Evolutionary conservation across 75 land plant species (phyloP), one percentile per base, ranked within the genome.

Genomic region (Sequoiadendron giganteum): DNA sequence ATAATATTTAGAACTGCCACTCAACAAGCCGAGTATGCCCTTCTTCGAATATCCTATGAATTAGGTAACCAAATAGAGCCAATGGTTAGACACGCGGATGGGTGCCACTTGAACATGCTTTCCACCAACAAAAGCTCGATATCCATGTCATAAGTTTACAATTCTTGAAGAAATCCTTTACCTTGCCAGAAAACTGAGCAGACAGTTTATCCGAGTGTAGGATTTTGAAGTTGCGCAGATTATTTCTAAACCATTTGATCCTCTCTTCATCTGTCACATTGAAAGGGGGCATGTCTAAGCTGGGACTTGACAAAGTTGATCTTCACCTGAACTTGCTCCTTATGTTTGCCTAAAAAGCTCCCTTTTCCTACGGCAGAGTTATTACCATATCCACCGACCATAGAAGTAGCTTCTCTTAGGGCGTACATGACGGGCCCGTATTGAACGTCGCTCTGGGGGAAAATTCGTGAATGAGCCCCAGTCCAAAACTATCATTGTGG

Each of bases 141-240:
- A 96, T 89, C 96, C 95, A 95, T 7, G 94, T 93, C 91, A 94
- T 92, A 93, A 95, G 4, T 80, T 42, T 42, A n/a, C n/a, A n/a
- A n/a, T n/a, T n/a, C n/a, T 42, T 42, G 75, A 95, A 88, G 86
- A 95, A 95, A 15, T 75, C 32, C 65, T 87, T 28, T 21, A 89
- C 90, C 15, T 93, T 86, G 42, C 45, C 16, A 14, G 83, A 47
- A 65, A 94, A 93, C 32, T 87, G 76, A 15, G 25, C 10, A 1
- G 89, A 75, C 38, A 90, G 48, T 1, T 9, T 25, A 21, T 81
- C 87, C 42, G 91, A 84, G n/a, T 89, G 70, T 5, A 94, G 47
- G 39, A 92, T 86, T 34, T 81, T 39, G 84, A 92, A 84, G 14
- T 32, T 68, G 40, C 75, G 43, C 7, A 86, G 19, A 70, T 77